Base-by-base conservation (phyloP, 2,329 filamentous ascomycete species). In the Cercospora sp. region DNA sequence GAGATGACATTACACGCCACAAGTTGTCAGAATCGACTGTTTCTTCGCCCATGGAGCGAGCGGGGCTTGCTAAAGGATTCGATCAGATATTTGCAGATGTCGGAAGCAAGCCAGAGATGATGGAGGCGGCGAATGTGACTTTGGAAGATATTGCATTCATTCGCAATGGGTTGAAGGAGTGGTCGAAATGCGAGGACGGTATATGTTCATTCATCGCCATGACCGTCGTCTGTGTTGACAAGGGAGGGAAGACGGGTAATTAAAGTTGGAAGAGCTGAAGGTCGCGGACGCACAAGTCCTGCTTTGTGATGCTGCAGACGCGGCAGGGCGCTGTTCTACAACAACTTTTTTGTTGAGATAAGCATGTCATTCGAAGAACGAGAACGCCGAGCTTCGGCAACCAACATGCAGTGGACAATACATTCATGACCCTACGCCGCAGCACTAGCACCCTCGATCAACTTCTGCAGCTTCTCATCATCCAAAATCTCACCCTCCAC, bases 401-500 rank as follows among this genome's bases (percentile, higher is more conserved):
- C 13, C 2, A 12, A 16, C 12, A 28, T 26, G 5, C 48, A 28
- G 12, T 7, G 13, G 3, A 18, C 10, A 51, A 12, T 12, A 9
- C 6, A 5, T 23, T 30, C 28, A 8, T 30, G 7, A 8, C 28
- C 20, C 5, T 53, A 53, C 48, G 5, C 20, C 13, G 1, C 20
- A 28, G 48, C 10, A 26, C 10, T 23, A 28, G 48, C 48, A 7
- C 48, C 48, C 20, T 26, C 48, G 3, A 53, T 5, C 48, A 70
- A 42, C 18, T 51, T 48, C 48, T 66, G 59, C 31, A 72, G 45
- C 12, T 65, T 63, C 20, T 65, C 42, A 40, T 60, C 59, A 36
- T 71, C 65, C 65, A 73, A 10, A 59, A 73, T 73, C 60, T 73
- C 71, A 2, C 69, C 64, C 28, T 73, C 71, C n/a, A 70, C 53